These are phyloP conservation scores for Hypoxylon sp. DNA, from an alignment of 2,329 filamentous ascomycete genomes.

Conservation along the genomic window DNA sequence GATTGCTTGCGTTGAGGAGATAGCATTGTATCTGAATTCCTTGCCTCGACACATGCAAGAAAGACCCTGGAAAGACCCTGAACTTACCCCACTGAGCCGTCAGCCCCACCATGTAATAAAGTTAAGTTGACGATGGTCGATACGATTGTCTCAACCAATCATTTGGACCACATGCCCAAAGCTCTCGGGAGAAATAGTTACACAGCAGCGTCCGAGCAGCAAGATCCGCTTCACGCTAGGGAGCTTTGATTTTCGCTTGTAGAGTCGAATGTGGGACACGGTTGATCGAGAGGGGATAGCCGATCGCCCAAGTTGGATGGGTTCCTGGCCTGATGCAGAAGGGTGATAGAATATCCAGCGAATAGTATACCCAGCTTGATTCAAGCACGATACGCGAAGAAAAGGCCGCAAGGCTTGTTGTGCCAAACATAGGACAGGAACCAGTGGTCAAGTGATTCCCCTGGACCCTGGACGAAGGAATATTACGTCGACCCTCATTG, in stretches of 20 bases:
- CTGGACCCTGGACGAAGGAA: constrained; percentile 4
- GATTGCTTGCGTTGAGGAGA: constrained; percentile 26
- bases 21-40: constrained; percentile 25
- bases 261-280: constrained; percentile 15
- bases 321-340: background rate
- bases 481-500: constrained; percentile 1
- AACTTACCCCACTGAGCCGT: constrained; percentile 31
- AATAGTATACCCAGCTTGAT: constrained; percentile 1
- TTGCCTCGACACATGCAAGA: constrained; percentile 19
- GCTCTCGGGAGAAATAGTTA: constrained; percentile 27
- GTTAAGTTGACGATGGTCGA: constrained; percentile 18
- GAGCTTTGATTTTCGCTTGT: constrained; percentile 11
- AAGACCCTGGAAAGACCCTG: constrained; percentile 37
- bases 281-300: constrained; percentile 20
- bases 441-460: constrained; percentile 30
- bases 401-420: constrained; percentile 5
- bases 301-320: constrained; percentile 10
- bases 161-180: constrained; percentile 48
- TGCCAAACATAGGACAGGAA: constrained; percentile 28
- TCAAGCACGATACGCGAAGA: background rate
- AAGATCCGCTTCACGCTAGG: constrained; percentile 25
- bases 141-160: constrained; percentile 47
- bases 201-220: constrained; percentile 12
- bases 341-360: background rate
- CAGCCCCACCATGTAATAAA: constrained; percentile 34